Conservation (phyloP, 2,329 filamentous ascomycete genomes). For the Aspergillus oerlinghausenensis region DNA sequence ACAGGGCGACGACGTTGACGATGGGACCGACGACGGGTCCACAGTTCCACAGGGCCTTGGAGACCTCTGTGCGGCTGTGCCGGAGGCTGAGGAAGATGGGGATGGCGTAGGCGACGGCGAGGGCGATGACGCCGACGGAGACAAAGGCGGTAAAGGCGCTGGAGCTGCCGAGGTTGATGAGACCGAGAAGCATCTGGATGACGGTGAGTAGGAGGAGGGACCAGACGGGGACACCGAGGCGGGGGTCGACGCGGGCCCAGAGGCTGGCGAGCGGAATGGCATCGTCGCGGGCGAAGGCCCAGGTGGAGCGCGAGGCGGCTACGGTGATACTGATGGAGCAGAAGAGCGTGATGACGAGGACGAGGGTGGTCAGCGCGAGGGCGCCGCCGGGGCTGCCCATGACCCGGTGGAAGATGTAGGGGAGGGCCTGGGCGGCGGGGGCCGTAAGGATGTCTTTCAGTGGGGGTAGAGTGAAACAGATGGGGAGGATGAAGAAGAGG, state of each 20-base stretch:
- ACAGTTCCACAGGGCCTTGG: constrained; percentile 47
- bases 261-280: constrained; percentile 40
- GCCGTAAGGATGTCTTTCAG: constrained; percentile 43
- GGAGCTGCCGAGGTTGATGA: constrained; percentile 47
- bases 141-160: constrained; percentile 49
- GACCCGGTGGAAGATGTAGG: constrained; percentile 48
- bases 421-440: constrained; percentile 47
- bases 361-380: constrained; percentile 47
- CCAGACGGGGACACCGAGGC: constrained; percentile 38
- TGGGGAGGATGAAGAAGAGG: constrained; percentile 53
- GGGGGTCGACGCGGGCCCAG: constrained; percentile 33
- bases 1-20: constrained; percentile 45
- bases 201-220: constrained; percentile 42
- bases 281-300: constrained; percentile 45
- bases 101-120: constrained; percentile 54
- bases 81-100: constrained; percentile 51
- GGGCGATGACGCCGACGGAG: constrained; percentile 53
- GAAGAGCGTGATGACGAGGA: constrained; percentile 49
- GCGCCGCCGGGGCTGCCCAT: constrained; percentile 48
- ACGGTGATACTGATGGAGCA: constrained; percentile 52
- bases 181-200: constrained; percentile 46
- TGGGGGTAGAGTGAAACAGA: constrained; percentile 49
- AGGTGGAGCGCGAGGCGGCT: constrained; percentile 46
- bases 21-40: constrained; percentile 40
- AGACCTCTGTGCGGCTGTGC: constrained; percentile 45